Conservation (phyloP, 1,284 basidiomycete species). For the Mrakiaceae sp. region DNA sequence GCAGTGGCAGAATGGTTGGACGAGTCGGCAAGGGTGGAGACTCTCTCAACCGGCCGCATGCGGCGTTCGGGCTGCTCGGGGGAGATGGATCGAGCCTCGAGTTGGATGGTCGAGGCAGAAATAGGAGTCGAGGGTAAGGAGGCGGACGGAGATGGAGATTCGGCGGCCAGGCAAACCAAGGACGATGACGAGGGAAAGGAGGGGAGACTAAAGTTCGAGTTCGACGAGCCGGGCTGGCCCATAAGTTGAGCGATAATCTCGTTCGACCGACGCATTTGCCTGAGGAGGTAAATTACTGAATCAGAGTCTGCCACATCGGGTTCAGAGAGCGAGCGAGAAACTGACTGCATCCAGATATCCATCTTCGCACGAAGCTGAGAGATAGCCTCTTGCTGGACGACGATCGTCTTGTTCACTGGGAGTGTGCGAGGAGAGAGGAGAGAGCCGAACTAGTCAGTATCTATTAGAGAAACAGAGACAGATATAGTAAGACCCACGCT, state of each 20-base stretch:
- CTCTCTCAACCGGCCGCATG: not conserved
- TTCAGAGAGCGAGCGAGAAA: not conserved
- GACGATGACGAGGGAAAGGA: not conserved
- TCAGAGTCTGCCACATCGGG: not conserved
- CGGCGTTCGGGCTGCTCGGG: not conserved
- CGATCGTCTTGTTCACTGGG: conserved; percentile 14
- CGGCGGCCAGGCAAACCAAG: not conserved
- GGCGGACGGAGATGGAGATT: not conserved
- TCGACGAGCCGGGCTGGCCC: not conserved
- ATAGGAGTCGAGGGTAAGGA: too few relatives aligned
- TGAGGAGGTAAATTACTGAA: not conserved
- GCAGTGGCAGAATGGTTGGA: not conserved
- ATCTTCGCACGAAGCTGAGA: not conserved
- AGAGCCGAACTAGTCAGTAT: not conserved
- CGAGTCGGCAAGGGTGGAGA: not conserved
- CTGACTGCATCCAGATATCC: not conserved
- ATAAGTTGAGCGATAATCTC: conserved; percentile 7
- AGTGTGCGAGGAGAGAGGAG: not conserved
- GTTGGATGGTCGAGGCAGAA: not conserved
- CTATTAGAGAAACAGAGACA: too few relatives aligned
- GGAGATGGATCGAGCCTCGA: not conserved
- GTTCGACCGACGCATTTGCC: conserved; percentile 2
- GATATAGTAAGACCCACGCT: not conserved
- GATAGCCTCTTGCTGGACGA: conserved; percentile 5
- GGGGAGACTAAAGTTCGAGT: not conserved